Percentiles rank a stretch among this genome's conserved stretches.
These are phyloP conservation scores for Aspergillus coremiiformis DNA, from an alignment of 495 filamentous ascomycete genomes.

Conservation along the genomic window DNA sequence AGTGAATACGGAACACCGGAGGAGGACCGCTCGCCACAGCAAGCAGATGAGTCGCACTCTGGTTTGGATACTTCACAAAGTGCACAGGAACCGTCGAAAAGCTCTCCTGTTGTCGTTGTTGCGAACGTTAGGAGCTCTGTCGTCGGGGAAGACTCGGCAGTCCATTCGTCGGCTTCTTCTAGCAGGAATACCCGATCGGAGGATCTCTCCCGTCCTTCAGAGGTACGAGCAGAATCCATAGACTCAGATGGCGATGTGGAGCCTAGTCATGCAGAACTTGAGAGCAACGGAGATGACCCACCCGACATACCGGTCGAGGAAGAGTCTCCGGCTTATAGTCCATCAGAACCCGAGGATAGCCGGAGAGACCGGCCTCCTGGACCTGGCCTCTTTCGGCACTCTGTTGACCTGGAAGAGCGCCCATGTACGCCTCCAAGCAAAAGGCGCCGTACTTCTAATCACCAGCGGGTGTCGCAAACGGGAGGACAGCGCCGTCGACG, in stretches of 20 bases:
- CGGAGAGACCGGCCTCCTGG: background rate
- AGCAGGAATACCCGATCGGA: background rate
- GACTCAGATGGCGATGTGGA: background rate
- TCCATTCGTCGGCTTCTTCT: background rate
- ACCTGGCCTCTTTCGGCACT: background rate
- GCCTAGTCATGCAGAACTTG: background rate
- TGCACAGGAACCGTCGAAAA: background rate
- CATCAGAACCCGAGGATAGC: background rate
- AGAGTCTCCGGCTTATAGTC: background rate
- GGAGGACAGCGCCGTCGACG: background rate
- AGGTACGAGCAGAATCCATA: background rate
- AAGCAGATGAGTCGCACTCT: background rate
- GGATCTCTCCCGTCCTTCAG: background rate
- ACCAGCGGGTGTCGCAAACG: background rate
- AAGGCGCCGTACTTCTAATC: background rate
- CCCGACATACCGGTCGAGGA: background rate
- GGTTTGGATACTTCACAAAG: background rate
- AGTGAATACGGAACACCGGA: background rate
- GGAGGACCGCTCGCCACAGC: background rate
- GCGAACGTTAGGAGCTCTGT: background rate
- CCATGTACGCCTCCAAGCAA: background rate
- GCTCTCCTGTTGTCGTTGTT: background rate
- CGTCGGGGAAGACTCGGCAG: background rate
- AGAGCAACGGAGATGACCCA: background rate
- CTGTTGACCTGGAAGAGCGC: background rate